These are phyloP conservation scores for Melanomma pulvis-pyrius DNA, from an alignment of 495 filamentous ascomycete genomes.

Conservation along the genomic window DNA sequence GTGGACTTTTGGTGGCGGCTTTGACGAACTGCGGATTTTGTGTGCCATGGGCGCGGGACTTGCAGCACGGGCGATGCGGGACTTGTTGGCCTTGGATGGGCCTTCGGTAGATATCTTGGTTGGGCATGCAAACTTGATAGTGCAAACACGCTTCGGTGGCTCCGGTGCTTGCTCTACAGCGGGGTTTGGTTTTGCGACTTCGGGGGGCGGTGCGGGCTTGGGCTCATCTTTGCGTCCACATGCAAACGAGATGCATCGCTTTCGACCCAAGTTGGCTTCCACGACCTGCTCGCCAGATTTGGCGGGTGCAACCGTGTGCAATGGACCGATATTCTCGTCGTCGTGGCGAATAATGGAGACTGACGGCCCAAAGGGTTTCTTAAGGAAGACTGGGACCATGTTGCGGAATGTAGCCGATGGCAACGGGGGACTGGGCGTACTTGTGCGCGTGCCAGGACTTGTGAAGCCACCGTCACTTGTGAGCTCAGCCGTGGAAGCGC, in stretches of 20 bases:
- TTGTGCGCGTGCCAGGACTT: constrained; percentile 79
- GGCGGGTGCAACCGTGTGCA: constrained; percentile 13
- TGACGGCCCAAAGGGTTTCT: constrained; percentile 39
- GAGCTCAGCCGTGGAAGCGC: constrained; percentile 80
- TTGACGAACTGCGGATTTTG: constrained; percentile 13
- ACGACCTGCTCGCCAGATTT: constrained; percentile 37
- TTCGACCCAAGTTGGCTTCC: constrained; percentile 61
- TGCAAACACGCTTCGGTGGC: constrained; percentile 55
- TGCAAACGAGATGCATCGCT: constrained; percentile 91
- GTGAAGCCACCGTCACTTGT: constrained; percentile 91
- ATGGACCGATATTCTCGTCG: constrained; percentile 38
- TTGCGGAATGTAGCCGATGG: constrained; percentile 47
- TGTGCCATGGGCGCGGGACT: constrained; percentile 47
- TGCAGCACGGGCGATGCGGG: constrained; percentile 26
- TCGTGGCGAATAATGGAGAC: constrained; percentile 40
- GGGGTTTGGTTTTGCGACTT: constrained; percentile 13
- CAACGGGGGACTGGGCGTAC: constrained; percentile 82
- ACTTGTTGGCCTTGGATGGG: constrained; percentile 30
- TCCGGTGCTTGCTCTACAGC: constrained; percentile 38
- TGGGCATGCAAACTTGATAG: constrained; percentile 66
- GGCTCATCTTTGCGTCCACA: constrained; percentile 61
- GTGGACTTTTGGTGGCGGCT: constrained; percentile 47
- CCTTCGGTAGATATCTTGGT: constrained; percentile 39
- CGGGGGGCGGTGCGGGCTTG: constrained; percentile 44
- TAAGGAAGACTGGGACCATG: constrained; percentile 38